Conservation (phyloP, 768 basidiomycete genomes). For the Kwoniella dejecticola region DNA sequence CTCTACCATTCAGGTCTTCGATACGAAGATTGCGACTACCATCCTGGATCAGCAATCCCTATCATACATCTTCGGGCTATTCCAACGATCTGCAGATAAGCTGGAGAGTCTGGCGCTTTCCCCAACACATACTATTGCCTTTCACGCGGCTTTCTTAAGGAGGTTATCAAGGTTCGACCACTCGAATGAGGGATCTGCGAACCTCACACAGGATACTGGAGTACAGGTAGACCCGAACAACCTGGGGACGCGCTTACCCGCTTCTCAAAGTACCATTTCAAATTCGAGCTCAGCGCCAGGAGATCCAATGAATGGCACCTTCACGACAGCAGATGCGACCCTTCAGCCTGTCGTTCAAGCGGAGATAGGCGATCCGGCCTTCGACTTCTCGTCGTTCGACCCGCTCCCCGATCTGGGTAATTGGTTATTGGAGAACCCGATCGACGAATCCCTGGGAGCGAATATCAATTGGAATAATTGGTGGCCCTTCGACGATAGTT, state of each 20-base stretch:
- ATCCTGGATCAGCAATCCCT: constrained; percentile 17
- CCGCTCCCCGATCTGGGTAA: constrained; percentile 9
- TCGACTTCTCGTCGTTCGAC: not conserved
- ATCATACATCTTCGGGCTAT: constrained; percentile 10
- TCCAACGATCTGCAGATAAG: constrained; percentile 4
- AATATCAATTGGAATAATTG: constrained; percentile 15
- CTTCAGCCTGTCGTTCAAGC: too few relatives aligned
- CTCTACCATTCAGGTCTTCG: constrained; percentile 12
- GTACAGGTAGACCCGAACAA: too few relatives aligned
- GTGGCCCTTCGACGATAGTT: constrained; percentile 17
- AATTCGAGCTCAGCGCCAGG: too few relatives aligned
- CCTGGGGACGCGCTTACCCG: too few relatives aligned
- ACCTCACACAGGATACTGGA: too few relatives aligned
- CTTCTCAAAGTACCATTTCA: too few relatives aligned
- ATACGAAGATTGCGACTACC: constrained; percentile 12
- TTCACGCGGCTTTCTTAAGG: constrained; percentile 12
- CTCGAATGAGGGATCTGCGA: too few relatives aligned
- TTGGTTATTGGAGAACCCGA: constrained; percentile 1
- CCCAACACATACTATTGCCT: constrained; percentile 12
- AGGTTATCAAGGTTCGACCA: not conserved
- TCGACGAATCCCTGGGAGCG: constrained; percentile 1
- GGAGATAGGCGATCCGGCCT: not conserved
- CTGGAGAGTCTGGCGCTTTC: constrained; percentile 6
- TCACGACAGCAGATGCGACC: too few relatives aligned
- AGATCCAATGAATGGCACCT: too few relatives aligned